These are phyloP conservation scores for Nyctanthes arbortristis DNA, from an alignment of 257 asterid species.

Conservation along the genomic window DNA sequence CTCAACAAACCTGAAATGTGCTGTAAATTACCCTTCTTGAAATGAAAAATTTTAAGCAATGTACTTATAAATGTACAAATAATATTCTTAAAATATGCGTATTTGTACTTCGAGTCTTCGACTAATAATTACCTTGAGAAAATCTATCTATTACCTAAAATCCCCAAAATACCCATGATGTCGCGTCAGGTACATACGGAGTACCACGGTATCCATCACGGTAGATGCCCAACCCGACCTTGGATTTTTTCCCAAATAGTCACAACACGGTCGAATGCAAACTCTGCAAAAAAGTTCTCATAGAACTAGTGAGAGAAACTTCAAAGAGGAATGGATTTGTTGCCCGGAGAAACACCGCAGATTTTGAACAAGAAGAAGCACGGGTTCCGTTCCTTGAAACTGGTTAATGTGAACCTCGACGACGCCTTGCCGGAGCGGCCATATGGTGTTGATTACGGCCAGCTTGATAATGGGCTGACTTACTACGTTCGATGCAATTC, in stretches of 20 bases:
- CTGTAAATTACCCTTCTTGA: too few relatives aligned
- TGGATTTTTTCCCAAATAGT: not conserved
- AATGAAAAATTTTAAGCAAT: too few relatives aligned
- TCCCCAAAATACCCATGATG: not conserved
- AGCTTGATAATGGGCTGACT: constrained; percentile 77
- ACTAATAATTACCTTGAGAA: too few relatives aligned
- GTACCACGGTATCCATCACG: not conserved
- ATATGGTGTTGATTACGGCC: constrained; percentile 76
- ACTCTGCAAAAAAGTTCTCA: not conserved
- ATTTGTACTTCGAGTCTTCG: too few relatives aligned
- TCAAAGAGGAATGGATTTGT: constrained; percentile 59
- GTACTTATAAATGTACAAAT: too few relatives aligned
- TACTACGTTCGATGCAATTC: constrained; percentile 91
- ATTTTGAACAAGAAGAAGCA: constrained; percentile 54
- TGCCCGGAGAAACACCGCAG: constrained; percentile 68
- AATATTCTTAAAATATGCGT: too few relatives aligned
- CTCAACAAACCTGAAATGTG: too few relatives aligned
- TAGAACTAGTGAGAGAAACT: not conserved
- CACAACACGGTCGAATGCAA: not conserved
- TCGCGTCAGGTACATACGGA: not conserved
- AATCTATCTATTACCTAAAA: too few relatives aligned
- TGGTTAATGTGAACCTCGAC: constrained; percentile 67
- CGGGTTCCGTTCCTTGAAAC: constrained; percentile 82
- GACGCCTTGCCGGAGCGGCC: constrained; percentile 67
- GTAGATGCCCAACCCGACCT: not conserved